Base-by-base conservation (phyloP, 169 alveolate species). In the Plasmodium yoelii region DNA sequence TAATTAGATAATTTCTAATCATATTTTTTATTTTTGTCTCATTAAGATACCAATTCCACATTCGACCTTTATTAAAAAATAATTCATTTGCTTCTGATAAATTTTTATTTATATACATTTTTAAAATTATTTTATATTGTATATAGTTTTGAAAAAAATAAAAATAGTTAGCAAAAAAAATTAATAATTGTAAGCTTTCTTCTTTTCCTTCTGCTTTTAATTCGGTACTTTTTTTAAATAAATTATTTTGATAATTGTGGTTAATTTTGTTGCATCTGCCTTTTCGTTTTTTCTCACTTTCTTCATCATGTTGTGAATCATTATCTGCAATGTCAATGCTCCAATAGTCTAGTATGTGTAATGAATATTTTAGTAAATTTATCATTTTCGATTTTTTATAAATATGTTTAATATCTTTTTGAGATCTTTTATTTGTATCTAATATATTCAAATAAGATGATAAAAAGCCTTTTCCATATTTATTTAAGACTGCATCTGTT, bases 81-180 rank as follows among this genome's bases (percentile, higher is more conserved):
- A 80, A 26, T 67, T 80, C 90, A 70, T 80, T 82, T 10, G 84
- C 90, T 24, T 65, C 61, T 28, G 22, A 12, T 4, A 80, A 46
- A 26, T 67, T 28, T 6, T 80, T 80, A 6, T 39, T 39, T 22
- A 67, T 55, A 42, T 67, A 67, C 26, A 80, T 12, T 26, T 80
- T 80, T 28, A 67, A 39, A 39, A 80, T 39, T 18, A 67, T 55
- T 80, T 67, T 80, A 67, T 80, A 80, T n/a, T 67, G 67, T 15
- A 80, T 53, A 39, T 42, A 67, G 67, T 80, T 15, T 28, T 61
- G 71, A 34, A 80, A 80, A 19, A 80, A 80, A 67, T 80, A 24
- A 64, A 80, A 80, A 80, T 80, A 61, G 8, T 80, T 80, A 12
- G 90, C 90, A 80, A 80, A 80, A 80, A 80, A 80, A 34, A 80